Conservation (phyloP, 768 basidiomycete genomes). For the Harrya chromipes region DNA sequence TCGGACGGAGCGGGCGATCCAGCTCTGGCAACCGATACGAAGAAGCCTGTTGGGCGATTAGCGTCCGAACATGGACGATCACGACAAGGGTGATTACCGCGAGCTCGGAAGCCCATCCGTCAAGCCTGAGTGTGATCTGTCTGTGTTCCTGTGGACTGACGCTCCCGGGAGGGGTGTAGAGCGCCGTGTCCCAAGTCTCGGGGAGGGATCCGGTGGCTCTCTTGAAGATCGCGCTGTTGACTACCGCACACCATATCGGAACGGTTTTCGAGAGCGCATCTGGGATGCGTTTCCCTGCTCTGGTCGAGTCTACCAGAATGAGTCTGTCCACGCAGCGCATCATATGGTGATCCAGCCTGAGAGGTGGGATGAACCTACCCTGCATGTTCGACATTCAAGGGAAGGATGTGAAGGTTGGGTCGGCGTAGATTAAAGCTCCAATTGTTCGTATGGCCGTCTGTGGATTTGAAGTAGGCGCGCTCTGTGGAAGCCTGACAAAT, state of each 20-base stretch:
- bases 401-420: slow-evolving; percentile 78
- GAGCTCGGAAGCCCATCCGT: slow-evolving; percentile 67
- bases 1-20: slow-evolving; percentile 66
- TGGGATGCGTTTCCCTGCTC: slow-evolving; percentile 90
- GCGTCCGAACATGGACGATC: background rate
- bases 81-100: slow-evolving; percentile 40
- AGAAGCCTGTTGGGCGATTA: slow-evolving; percentile 47
- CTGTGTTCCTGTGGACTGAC: slow-evolving; percentile 75
- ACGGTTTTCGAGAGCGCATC: slow-evolving; percentile 93
- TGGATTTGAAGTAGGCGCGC: slow-evolving; percentile 86
- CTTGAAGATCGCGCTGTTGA: slow-evolving; percentile 60
- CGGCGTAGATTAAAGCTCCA: slow-evolving; percentile 85
- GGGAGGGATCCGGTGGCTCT: slow-evolving; percentile 1
- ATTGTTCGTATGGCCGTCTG: slow-evolving; percentile 80
- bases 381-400: slow-evolving; percentile 46
- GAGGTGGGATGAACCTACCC: slow-evolving; percentile 48
- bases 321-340: slow-evolving; percentile 42
- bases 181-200: slow-evolving; percentile 48
- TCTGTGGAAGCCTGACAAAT: slow-evolving; percentile 16
- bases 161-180: slow-evolving; percentile 69
- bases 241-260: slow-evolving; percentile 91
- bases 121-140: slow-evolving; percentile 67
- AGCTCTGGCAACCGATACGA: slow-evolving; percentile 66
- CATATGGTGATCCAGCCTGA: background rate
- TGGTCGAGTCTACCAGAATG: slow-evolving; percentile 88